Conservation (phyloP, 805 yeast species). For the Wickerhamiella allomyrinae region DNA sequence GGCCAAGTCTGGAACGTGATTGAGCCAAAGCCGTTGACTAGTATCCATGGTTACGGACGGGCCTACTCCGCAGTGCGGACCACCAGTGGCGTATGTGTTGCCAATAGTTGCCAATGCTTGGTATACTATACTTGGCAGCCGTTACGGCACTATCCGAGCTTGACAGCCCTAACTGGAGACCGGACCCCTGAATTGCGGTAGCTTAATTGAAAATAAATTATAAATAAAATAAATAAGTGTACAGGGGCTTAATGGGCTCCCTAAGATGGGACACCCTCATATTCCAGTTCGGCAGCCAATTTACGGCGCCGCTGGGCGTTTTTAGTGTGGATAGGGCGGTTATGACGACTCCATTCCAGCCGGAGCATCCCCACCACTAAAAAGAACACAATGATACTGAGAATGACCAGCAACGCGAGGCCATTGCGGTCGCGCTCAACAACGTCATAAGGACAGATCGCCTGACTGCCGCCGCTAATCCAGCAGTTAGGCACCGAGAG, state of each 20-base stretch:
- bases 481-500: conserved; percentile 62
- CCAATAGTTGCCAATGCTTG: background rate
- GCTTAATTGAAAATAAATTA: conserved; percentile 5
- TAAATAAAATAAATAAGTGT: background rate
- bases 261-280: conserved; percentile 78
- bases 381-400: conserved; percentile 42
- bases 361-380: conserved; percentile 37
- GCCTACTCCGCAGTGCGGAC: conserved; percentile 16
- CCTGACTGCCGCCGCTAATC: conserved; percentile 70
- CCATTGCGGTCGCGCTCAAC: conserved; percentile 42
- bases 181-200: background rate
- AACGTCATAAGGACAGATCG: conserved; percentile 62
- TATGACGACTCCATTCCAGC: conserved; percentile 36
- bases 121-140: conserved; percentile 1
- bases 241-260: conserved; percentile 19
- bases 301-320: background rate
- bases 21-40: conserved; percentile 44
- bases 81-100: background rate
- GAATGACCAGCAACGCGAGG: conserved; percentile 50
- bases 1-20: background rate
- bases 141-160: background rate
- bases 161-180: background rate
- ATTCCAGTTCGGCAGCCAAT: conserved; percentile 35
- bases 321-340: conserved; percentile 39
- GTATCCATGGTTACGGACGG: conserved; percentile 29